Evolutionary conservation across 495 filamentous ascomycete species (phyloP), one percentile per base, ranked within the genome.

Genomic region (Penicillium atrosanguineum): DNA sequence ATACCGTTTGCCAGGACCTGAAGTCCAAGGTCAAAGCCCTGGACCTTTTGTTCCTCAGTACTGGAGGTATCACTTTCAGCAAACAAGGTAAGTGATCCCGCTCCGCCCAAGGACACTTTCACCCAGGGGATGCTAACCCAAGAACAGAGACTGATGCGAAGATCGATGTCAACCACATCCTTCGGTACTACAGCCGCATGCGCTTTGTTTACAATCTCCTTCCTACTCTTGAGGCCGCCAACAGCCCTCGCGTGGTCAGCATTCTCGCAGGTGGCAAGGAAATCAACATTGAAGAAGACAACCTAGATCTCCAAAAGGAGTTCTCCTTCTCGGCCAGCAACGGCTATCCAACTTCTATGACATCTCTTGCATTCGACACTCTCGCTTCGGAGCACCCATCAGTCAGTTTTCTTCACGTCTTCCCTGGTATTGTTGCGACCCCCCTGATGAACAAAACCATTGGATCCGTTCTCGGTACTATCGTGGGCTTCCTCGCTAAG

Each of bases 1-100:
- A 87, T 60, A 62, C 72, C n/a, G 63, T 80, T 11, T 87, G 81
- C 52, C 47, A 68, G 7, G 67, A 80, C 42, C 80, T 87, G 46
- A 69, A 70, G 55, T 46, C 55, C 0, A 69, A 73, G 16, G 82
- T 85, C 50, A 61, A 58, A 34, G 64, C 63, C 15, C 60, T 87
- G 48, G 82, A 88, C 57, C 61, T 86, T 6, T 69, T 87, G 0
- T 82, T 87, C 61, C 43, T 55, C 50, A n/a, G 41, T 68, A 7
- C n/a, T 42, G 39, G 39, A 19, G 39, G 16, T 20, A 1, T 42
- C 18, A 12, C 16, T 7, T 42, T 42, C 11, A 42, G 39, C 39
- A 42, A 42, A 37, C 36, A 53, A 14, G 43, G 49, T 9, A 29
- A 45, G 25, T 50, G 41, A 14, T 4, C 9, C 31, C 4, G 11